These are phyloP conservation scores for Skeletonema marinoi DNA, from an alignment of 108 stramenopile genomes.

Conservation along the genomic window DNA sequence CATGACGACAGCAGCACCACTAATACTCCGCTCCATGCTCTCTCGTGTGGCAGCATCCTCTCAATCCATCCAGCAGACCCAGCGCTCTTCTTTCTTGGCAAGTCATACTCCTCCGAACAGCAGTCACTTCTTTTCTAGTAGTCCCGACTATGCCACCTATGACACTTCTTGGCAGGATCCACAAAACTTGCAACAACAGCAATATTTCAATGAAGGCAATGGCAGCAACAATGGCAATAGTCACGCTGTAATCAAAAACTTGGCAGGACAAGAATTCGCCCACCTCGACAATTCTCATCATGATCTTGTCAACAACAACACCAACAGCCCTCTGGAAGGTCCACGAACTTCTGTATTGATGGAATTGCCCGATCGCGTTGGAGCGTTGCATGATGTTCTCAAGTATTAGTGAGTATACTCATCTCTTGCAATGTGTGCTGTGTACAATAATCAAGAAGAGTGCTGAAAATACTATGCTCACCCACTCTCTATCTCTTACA, in stretches of 20 bases:
- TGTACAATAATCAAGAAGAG: background rate
- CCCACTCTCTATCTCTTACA: background rate
- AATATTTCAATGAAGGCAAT: background rate
- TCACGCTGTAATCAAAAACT: background rate
- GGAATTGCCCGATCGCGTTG: slow-evolving; percentile 86
- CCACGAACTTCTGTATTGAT: slow-evolving; percentile 81
- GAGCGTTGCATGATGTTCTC: slow-evolving; percentile 88
- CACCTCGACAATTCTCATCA: background rate
- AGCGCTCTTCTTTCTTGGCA: background rate
- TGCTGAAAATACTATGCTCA: background rate
- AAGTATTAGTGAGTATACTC: slow-evolving; percentile 59
- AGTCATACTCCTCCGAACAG: background rate
- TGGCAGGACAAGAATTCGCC: background rate
- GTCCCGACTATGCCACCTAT: slow-evolving; percentile 27
- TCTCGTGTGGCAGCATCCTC: too few relatives aligned
- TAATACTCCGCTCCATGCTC: background rate
- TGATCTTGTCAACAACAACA: background rate
- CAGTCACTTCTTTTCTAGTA: background rate
- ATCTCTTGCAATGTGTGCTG: background rate
- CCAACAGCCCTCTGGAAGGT: slow-evolving; percentile 6
- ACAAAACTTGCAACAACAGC: background rate
- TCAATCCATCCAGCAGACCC: background rate
- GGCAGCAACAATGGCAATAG: background rate
- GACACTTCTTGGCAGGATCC: slow-evolving; percentile 18
- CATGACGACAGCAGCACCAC: background rate